Evolutionary conservation across 2,329 filamentous ascomycete genomes (phyloP), one percentile per base, ranked within the genome.

Genomic region (Colletotrichum phormii): DNA sequence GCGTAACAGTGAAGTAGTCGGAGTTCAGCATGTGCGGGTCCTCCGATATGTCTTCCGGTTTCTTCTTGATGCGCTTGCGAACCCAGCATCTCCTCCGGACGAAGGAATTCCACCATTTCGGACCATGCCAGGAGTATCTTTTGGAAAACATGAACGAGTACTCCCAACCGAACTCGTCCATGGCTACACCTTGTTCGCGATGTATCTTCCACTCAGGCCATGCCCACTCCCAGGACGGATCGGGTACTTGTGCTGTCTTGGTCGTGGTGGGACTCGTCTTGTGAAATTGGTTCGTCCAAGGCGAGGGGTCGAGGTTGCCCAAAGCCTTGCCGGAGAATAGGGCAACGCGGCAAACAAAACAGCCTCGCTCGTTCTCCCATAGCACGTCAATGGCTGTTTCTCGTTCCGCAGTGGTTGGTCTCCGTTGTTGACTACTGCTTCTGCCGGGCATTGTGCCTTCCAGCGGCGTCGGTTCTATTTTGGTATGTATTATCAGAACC

Each of bases 321-420:
- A 99, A 88, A 1, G 95, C 96, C 75, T 92, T 93, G 8, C 91
- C 89, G 1, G 95, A 97, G 85, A 98, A 99, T n/a, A 97, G 88
- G 0, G 95, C 92, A 13, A 95, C 89, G 33, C 97, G 96, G 78
- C 96, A 98, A 74, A 97, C 86, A 79, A 98, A 97, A 51, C 91
- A 92, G 12, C 97, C 97, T 70, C 97, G 90, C 84, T 99, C 94
- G 79, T 99, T 99, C 81, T 99, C 97, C 82, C 97, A 98, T 0
- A 99, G 86, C 5, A 98, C 89, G 75, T 99, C 97, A 73, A 98
- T 91, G 33, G 89, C 92, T 2, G 86, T 86, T 75, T 91, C 80
- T 84, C 87, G 74, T 79, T 83, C 71, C 35, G 68, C 62, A 8
- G 57, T 67, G 11, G 31, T 35, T n/a, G 68, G 68, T 15, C 63